These are phyloP conservation scores for Lumnitzera littorea DNA, from an alignment of 345 rosid species.

Conservation along the genomic window DNA sequence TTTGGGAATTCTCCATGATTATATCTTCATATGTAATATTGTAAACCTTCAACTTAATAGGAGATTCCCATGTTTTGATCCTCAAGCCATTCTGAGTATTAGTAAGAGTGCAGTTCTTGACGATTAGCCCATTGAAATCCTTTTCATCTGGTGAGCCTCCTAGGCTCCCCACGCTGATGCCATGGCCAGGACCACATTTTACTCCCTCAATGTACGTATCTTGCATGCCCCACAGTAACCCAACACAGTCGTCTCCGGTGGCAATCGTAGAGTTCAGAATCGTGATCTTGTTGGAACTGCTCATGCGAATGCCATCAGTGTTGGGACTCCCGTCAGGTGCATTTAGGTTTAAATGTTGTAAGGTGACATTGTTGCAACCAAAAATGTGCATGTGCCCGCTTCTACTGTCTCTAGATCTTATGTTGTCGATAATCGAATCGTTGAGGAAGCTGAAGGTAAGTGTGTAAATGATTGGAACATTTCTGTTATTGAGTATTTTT, in stretches of 20 bases:
- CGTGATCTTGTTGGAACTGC: not conserved
- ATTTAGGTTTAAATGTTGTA: not conserved
- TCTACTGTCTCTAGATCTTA: no score
- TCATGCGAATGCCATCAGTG: not conserved
- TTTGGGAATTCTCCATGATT: not conserved
- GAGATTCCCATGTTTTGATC: constrained; percentile 1
- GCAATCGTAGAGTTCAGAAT: no score
- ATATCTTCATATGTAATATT: not conserved
- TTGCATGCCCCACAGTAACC: no score
- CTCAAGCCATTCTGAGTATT: not conserved
- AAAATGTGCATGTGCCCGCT: no score
- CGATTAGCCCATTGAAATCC: not conserved
- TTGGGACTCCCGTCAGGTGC: constrained; percentile 1
- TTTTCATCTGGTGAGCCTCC: not conserved
- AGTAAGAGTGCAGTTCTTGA: not conserved
- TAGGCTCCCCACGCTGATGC: not conserved
- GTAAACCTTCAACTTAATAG: not conserved
- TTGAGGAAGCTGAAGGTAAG: no score
- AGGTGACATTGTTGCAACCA: not conserved
- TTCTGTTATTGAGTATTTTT: no score
- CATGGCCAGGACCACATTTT: no score
- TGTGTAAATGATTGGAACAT: no score
- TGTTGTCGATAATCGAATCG: no score
- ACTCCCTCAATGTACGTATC: no score
- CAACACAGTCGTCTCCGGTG: no score